phyloP scores from a whole-genome alignment of 2,329 filamentous ascomycete genomes.

The Mycosphaerella sp. region DNA sequence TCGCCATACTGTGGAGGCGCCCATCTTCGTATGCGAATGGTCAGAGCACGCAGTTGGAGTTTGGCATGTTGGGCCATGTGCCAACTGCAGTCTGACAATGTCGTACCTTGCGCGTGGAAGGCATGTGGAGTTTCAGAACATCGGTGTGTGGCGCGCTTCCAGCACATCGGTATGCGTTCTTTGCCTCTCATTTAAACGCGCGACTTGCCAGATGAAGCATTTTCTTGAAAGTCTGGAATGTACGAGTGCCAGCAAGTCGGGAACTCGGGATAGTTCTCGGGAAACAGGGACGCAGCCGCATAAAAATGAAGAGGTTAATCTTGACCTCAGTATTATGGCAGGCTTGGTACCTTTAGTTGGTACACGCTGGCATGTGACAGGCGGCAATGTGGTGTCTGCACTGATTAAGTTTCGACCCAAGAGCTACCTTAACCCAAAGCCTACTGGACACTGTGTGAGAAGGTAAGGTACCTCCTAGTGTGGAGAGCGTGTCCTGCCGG shows the following conservation, averaged over 20 bases:
- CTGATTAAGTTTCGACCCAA: neutral
- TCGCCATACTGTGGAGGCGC: too few relatives aligned
- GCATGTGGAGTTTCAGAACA: slow-evolving; percentile 3
- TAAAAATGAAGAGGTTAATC: neutral
- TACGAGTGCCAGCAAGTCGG: neutral
- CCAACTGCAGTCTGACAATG: neutral
- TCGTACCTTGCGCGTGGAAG: neutral
- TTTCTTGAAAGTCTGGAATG: neutral
- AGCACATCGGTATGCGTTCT: slow-evolving; percentile 2
- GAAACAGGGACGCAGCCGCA: neutral
- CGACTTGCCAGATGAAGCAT: slow-evolving; percentile 2
- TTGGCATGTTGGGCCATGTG: neutral
- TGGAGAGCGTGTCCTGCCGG: neutral
- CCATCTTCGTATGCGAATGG: too few relatives aligned
- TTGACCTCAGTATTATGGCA: neutral
- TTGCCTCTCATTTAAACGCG: slow-evolving; percentile 2
- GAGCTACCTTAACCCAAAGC: neutral
- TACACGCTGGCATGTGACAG: slow-evolving; percentile 6
- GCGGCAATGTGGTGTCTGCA: neutral
- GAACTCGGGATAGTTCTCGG: slow-evolving; percentile 2
- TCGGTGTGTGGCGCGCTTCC: neutral
- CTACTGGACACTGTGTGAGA: neutral
- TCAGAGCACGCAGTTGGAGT: neutral
- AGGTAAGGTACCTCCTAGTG: too few relatives aligned
- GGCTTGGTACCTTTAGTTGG: neutral